These are phyloP conservation scores for Conringia planisiliqua DNA, from an alignment of 345 rosid species.

Conservation along the genomic window DNA sequence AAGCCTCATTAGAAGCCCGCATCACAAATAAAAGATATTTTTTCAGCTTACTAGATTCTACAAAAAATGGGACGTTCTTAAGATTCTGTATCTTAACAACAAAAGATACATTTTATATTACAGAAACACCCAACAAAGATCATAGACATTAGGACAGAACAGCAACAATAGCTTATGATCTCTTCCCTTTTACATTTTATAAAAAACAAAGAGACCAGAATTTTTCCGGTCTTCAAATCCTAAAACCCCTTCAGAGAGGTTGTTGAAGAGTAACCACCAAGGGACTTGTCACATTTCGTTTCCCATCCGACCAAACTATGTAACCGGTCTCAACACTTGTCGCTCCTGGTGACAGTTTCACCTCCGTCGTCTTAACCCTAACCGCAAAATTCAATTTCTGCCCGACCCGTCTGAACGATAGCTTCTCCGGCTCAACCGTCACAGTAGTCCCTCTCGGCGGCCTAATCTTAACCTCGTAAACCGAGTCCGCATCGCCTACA, in stretches of 20 bases:
- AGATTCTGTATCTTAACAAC: slow-evolving; percentile 15
- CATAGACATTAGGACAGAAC: not conserved
- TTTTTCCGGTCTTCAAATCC: slow-evolving; percentile 10
- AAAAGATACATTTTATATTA: slow-evolving; percentile 20
- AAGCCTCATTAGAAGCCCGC: slow-evolving; percentile 15
- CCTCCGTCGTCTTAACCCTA: slow-evolving; percentile 45
- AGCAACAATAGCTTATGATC: slow-evolving; percentile 11
- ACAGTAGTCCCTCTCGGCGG: slow-evolving; percentile 62
- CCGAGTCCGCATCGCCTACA: slow-evolving; percentile 59
- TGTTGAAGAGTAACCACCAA: slow-evolving; percentile 89
- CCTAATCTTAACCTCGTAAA: slow-evolving; percentile 44
- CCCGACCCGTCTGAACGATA: slow-evolving; percentile 58
- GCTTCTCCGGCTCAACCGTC: slow-evolving; percentile 58
- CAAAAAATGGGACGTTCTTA: not conserved
- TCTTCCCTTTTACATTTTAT: slow-evolving; percentile 8
- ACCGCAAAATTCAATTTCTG: slow-evolving; percentile 73
- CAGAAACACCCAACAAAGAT: slow-evolving; percentile 22
- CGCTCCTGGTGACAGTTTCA: slow-evolving; percentile 53
- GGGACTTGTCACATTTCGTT: slow-evolving; percentile 75
- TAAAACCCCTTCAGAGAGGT: slow-evolving; percentile 51
- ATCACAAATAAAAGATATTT: not conserved
- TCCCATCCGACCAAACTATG: slow-evolving; percentile 80
- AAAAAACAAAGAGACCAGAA: slow-evolving; percentile 15
- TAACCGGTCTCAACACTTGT: slow-evolving; percentile 62
- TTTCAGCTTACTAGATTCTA: not conserved